Conservation (phyloP, 2,329 filamentous ascomycete genomes). For the Calonectria montana region DNA sequence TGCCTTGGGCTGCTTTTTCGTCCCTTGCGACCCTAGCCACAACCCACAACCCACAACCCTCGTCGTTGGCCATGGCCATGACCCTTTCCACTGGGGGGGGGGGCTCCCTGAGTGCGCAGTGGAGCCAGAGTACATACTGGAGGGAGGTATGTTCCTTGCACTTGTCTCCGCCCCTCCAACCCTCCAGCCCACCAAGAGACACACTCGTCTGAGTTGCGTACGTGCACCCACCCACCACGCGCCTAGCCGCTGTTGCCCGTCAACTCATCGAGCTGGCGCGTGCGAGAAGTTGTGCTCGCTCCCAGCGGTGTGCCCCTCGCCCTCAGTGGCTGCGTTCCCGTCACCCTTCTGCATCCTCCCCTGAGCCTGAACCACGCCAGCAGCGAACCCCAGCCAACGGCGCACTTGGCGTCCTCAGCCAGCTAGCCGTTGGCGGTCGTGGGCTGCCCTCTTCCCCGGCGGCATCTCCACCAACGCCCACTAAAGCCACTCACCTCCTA, state of each 20-base stretch:
- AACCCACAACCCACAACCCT: constrained; percentile 22
- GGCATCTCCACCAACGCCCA: constrained; percentile 8
- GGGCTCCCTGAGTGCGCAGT: not conserved
- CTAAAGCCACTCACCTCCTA: constrained; percentile 2
- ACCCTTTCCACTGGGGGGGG: not conserved
- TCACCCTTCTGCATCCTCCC: constrained; percentile 1
- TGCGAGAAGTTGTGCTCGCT: not conserved
- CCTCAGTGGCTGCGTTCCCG: constrained; percentile 1
- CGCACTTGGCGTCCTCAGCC: constrained; percentile 4
- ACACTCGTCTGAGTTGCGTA: not conserved
- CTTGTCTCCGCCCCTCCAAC: not conserved
- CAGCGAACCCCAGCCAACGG: constrained; percentile 6
- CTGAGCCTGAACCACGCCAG: constrained; percentile 23
- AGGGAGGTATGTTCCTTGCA: not conserved
- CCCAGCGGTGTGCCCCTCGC: constrained; percentile 4
- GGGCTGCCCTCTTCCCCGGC: constrained; percentile 2
- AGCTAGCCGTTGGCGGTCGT: constrained; percentile 5
- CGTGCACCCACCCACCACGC: constrained; percentile 5
- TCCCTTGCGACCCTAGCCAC: constrained; percentile 11
- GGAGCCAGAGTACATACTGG: not conserved
- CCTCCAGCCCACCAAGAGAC: not conserved
- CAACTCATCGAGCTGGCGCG: not conserved
- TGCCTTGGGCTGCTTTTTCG: constrained; percentile 13
- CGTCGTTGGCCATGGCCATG: not conserved
- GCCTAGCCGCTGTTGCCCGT: not conserved